Evolutionary conservation across 1,284 basidiomycete genomes (phyloP), one percentile per base, ranked within the genome.

Genomic region (Mycosarcoma mackinlayi): DNA sequence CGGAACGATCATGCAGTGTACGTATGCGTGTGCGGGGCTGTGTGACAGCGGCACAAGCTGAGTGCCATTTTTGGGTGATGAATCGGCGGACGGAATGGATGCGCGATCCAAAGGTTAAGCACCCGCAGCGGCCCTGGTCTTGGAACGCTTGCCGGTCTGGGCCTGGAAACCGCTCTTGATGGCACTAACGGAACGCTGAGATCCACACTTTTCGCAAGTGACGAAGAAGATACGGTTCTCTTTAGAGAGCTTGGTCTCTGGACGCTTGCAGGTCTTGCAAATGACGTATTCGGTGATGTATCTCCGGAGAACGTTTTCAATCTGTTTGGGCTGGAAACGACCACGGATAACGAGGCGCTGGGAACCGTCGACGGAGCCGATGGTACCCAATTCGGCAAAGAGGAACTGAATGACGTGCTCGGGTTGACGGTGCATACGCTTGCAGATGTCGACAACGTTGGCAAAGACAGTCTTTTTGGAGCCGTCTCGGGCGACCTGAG

Each of bases 201-300:
- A 93, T 8, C 93, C 93, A 83, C 93, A 97, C 23, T 92, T 90
- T 85, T 96, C 92, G 86, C 95, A 98, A 0, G 92, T 90, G 88
- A 98, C 94, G 87, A 99, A 98, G 87, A 95, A 98, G 82, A 99
- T 93, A 85, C 95, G 92, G 85, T 98, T 97, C 85, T 98, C 94
- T 85, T 98, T 98, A 45, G 91, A 91, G 44, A 99, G 88, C 19
- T 95, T 88, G 6, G 95, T 99, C 83, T 98, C 94, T 49, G 93
- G 93, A 4, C 94, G 97, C 86, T 97, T 98, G 88, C 95, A 99
- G 35, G 95, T 98, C 86, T 97, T 96, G 89, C 95, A 99, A 38
- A 94, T 97, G 59, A 99, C 96, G 85, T 99, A 98, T 86, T 98
- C 95, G 76, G 95, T 94, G 79, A 98, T 98, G 84, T 98, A 98